phyloP scores from a whole-genome alignment of 805 yeast genomes.

The Peterozyma toletana region DNA sequence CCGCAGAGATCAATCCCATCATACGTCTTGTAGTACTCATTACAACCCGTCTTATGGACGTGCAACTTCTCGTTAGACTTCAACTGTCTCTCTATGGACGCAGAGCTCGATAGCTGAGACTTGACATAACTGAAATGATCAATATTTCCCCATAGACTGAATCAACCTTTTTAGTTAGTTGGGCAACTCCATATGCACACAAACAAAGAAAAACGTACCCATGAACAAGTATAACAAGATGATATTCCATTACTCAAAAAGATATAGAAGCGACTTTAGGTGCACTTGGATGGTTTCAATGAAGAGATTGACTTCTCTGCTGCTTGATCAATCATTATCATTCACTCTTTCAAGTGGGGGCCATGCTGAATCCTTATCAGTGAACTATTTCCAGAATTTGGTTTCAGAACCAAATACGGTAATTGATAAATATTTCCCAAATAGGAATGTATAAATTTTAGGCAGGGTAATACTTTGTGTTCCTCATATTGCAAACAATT shows the following conservation, averaged over 20 bases:
- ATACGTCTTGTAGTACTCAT: conserved; percentile 69
- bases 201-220: conserved; percentile 30
- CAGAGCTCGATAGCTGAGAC: conserved; percentile 15
- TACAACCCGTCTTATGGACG: conserved; percentile 48
- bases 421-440: no score
- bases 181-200: neutral
- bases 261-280: no score
- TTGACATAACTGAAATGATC: conserved; percentile 38
- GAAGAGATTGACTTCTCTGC: no score
- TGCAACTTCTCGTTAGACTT: conserved; percentile 21
- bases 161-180: neutral
- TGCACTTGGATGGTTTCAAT: no score
- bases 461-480: no score
- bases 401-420: no score
- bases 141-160: conserved; percentile 70
- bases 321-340: no score
- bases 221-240: conserved; percentile 58
- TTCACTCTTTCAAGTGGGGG: no score
- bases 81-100: conserved; percentile 6
- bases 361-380: no score
- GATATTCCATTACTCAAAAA: conserved; percentile 24
- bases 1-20: conserved; percentile 89
- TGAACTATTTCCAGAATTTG: no score
- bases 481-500: no score
- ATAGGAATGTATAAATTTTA: no score